Evolutionary conservation across 176 grass and related monocot genomes (phyloP).

Genomic region (Oryza brachyantha): DNA sequence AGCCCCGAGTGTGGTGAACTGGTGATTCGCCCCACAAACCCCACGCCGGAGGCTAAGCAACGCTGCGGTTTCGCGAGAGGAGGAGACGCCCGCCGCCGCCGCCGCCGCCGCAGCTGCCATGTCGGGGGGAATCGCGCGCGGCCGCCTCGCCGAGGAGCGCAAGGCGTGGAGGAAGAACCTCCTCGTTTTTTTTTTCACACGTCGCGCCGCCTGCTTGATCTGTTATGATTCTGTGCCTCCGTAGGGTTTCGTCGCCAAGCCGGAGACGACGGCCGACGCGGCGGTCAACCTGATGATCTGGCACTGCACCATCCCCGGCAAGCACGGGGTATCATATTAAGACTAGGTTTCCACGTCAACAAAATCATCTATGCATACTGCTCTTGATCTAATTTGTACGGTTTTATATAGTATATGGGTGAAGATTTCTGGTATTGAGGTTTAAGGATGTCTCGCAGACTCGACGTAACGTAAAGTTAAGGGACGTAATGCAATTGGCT

Average conservation of each 20-base stretch:
- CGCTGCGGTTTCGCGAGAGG: neutral
- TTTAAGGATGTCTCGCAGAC: too few relatives aligned
- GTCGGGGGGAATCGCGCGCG: constrained; percentile 86
- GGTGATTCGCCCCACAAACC: constrained; percentile 19
- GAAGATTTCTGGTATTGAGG: too few relatives aligned
- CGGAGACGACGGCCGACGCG: constrained; percentile 70
- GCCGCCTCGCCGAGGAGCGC: constrained; percentile 92
- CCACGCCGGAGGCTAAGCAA: neutral
- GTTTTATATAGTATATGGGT: too few relatives aligned
- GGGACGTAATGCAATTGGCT: neutral
- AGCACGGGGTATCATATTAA: constrained; percentile 98
- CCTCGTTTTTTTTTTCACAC: too few relatives aligned
- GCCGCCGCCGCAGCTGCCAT: constrained; percentile 17
- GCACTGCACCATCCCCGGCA: constrained; percentile 92
- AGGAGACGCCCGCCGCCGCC: neutral
- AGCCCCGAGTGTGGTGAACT: neutral
- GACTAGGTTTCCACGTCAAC: too few relatives aligned
- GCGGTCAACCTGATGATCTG: constrained; percentile 83
- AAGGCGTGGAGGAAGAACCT: constrained; percentile 93
- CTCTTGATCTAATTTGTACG: too few relatives aligned
- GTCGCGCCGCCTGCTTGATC: neutral
- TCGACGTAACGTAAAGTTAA: too few relatives aligned
- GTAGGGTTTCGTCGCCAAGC: constrained; percentile 94
- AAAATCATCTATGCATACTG: too few relatives aligned
- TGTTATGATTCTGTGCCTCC: neutral